Evolutionary conservation across 306 rosid genomes (phyloP), one percentile per base, ranked within the genome.

Genomic region (Argentina anserina): DNA sequence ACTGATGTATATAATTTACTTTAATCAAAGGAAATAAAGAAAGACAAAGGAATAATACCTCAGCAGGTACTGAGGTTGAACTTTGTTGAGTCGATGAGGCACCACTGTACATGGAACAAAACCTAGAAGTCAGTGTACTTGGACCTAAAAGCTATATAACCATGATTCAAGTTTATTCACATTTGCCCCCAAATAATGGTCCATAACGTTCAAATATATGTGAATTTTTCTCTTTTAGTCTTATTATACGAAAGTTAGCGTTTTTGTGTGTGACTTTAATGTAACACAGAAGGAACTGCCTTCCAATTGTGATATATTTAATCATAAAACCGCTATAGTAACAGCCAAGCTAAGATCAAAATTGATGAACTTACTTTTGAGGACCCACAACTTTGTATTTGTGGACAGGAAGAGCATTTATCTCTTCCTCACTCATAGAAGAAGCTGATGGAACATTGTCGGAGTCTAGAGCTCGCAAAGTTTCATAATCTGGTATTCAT

Each of bases 371-470:
- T 77, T 91, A 87, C 98, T 42, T 87, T 72, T 88, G 95, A 56
- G 87, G 75, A 80, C 87, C 85, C 67, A 83, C 77, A 74, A 70
- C 87, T 89, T 88, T 92, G 86, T 92, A 88, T 53, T 92, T 88
- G 79, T 92, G 98, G 29, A 90, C 90, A 13, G 96, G 97, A 76
- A 89, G 94, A 72, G 97, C 87, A 78, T 92, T 88, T 75, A 90
- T 92, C 87, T 92, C 94, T 78, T 86, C 92, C 78, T 92, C 94
- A 8, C 86, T 90, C 96, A 92, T 92, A 34, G 98, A 88, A 76
- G 90, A 80, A 76, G 88, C 79, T 50, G 92, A 67, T 37, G 94
- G 92, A 82, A 77, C 84, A 82, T 88, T 92, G 64, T 92, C 96
- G 0, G 96, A 85, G 83, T 92, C 93, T 78, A 89, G 76, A 65